A percentile compares a stretch with the other conserved stretches of the same genome.
Evolutionary conservation across 108 stramenopile species (phyloP).

Genomic region (Skeletonema grethae): DNA sequence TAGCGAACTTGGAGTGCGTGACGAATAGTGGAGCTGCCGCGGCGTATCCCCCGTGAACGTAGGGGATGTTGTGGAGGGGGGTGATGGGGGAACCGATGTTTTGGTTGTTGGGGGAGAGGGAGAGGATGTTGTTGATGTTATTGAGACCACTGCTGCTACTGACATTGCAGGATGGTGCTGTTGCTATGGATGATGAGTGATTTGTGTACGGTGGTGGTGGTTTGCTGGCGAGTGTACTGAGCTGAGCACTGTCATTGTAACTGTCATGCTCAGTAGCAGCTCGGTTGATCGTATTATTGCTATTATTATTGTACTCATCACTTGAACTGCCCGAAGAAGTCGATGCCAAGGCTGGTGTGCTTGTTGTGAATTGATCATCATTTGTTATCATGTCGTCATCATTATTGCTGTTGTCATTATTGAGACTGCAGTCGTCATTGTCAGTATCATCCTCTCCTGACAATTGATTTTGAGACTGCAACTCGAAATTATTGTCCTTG

Average conservation of each 20-base stretch:
- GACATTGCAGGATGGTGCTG: too few relatives aligned
- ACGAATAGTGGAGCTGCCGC: constrained; percentile 54
- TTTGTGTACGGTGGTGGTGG: too few relatives aligned
- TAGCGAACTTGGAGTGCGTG: constrained; percentile 26
- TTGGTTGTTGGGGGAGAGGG: not conserved
- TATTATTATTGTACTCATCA: not conserved
- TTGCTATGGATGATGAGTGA: too few relatives aligned
- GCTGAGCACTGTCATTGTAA: too few relatives aligned
- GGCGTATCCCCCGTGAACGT: constrained; percentile 60
- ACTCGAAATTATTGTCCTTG: too few relatives aligned
- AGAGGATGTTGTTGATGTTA: not conserved
- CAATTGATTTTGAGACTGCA: too few relatives aligned
- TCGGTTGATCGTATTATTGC: not conserved
- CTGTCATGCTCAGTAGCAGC: too few relatives aligned
- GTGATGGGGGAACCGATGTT: constrained; percentile 21
- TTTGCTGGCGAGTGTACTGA: too few relatives aligned
- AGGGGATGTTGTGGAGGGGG: constrained; percentile 48
- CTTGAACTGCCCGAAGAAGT: not conserved
- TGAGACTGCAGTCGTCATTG: not conserved
- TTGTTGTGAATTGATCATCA: not conserved
- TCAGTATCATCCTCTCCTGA: not conserved
- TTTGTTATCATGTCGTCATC: too few relatives aligned
- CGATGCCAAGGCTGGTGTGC: not conserved
- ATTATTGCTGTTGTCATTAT: not conserved
- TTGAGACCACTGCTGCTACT: too few relatives aligned